Percentiles rank a stretch among this genome's conserved stretches.
These are phyloP conservation scores for Dunaliella sp. DNA, from an alignment of 139 green algal species.

Conservation along the genomic window DNA sequence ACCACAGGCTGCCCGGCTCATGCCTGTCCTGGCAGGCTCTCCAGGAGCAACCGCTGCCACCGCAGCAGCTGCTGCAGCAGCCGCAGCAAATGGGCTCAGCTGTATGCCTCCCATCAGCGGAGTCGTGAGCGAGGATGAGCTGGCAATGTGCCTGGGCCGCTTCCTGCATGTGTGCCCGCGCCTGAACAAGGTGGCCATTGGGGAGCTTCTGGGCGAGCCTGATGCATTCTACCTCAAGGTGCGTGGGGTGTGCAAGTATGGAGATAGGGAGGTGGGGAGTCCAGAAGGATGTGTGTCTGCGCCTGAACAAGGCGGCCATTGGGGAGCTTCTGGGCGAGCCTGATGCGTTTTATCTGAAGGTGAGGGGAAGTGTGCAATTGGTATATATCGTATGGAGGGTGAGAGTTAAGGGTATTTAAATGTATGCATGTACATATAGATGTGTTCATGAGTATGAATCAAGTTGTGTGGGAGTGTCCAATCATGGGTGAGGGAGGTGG, in stretches of 20 bases:
- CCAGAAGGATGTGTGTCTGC: conserved; percentile 75
- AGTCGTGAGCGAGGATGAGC: conserved; percentile 25
- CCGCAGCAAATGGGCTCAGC: not conserved
- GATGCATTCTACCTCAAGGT: conserved; percentile 77
- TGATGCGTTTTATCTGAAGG: conserved; percentile 76
- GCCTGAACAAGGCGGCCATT: conserved; percentile 81
- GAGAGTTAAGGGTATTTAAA: too few relatives aligned
- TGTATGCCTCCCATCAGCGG: not conserved
- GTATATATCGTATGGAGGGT: too few relatives aligned
- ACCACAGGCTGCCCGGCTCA: conserved; percentile 69
- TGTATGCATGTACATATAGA: too few relatives aligned
- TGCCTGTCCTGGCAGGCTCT: conserved; percentile 53
- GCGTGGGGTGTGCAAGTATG: too few relatives aligned
- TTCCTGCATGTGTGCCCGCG: conserved; percentile 87
- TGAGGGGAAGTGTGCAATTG: too few relatives aligned
- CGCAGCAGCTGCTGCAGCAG: not conserved
- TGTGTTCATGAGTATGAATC: too few relatives aligned
- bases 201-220: conserved; percentile 90
- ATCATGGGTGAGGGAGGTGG: too few relatives aligned
- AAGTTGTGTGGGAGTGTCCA: too few relatives aligned
- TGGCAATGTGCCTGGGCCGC: conserved; percentile 60
- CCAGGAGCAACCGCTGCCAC: not conserved
- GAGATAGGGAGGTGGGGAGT: too few relatives aligned
- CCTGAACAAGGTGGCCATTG: conserved; percentile 82
- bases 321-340: conserved; percentile 92